phyloP scores from a whole-genome alignment of 805 yeast genomes.

The Candida palmyrensis region DNA sequence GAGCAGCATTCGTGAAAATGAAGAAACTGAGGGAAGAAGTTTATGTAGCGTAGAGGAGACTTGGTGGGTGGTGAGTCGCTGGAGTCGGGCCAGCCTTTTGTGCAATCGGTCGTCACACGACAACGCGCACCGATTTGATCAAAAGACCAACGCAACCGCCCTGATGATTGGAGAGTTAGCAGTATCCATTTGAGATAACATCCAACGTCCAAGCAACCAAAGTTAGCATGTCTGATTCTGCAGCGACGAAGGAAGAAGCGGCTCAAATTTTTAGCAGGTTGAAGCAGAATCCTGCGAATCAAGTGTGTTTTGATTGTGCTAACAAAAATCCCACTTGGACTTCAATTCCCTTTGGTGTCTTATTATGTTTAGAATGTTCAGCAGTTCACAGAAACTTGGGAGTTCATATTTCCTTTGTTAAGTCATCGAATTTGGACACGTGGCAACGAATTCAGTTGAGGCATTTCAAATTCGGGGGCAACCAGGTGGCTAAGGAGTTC shows the following conservation, averaged over 20 bases:
- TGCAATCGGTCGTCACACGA: too few relatives aligned
- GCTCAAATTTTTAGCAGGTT: slow-evolving; percentile 59
- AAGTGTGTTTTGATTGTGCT: slow-evolving; percentile 88
- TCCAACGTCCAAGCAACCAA: too few relatives aligned
- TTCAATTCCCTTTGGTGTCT: slow-evolving; percentile 91
- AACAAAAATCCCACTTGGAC: slow-evolving; percentile 98
- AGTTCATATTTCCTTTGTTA: slow-evolving; percentile 92
- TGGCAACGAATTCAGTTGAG: slow-evolving; percentile 92
- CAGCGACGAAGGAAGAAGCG: slow-evolving; percentile 68
- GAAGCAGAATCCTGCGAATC: slow-evolving; percentile 66
- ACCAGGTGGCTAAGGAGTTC: slow-evolving; percentile 77
- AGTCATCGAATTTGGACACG: slow-evolving; percentile 85
- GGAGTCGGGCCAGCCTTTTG: too few relatives aligned
- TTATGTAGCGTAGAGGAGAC: too few relatives aligned
- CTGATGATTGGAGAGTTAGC: too few relatives aligned
- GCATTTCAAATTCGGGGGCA: slow-evolving; percentile 92
- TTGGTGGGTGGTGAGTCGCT: too few relatives aligned
- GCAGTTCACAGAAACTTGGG: slow-evolving; percentile 95
- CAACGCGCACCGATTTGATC: too few relatives aligned
- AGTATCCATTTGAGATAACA: slow-evolving; percentile 1
- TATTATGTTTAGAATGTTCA: slow-evolving; percentile 90
- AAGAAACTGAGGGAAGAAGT: too few relatives aligned
- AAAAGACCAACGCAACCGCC: too few relatives aligned
- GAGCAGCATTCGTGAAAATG: not conserved
- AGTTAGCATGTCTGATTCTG: slow-evolving; percentile 44